Percentiles rank a stretch among this genome's conserved stretches.
Evolutionary conservation across 805 yeast species (phyloP).

Genomic region (Nakazawaea populi): DNA sequence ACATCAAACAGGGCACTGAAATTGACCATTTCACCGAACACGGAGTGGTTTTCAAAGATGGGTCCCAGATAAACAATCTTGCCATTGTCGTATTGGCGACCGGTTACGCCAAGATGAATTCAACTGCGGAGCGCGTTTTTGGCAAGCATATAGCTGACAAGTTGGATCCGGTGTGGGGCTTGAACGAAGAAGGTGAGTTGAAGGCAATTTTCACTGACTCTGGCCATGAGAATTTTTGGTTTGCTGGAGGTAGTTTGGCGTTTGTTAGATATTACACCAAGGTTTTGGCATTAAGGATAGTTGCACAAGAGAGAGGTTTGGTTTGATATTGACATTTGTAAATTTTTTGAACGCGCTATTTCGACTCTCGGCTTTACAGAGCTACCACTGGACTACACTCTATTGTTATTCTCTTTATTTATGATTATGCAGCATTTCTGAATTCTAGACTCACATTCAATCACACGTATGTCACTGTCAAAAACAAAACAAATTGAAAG

Average conservation of each 20-base stretch:
- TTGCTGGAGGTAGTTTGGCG: slow-evolving; percentile 36
- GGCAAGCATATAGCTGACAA: slow-evolving; percentile 30
- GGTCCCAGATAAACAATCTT: slow-evolving; percentile 25
- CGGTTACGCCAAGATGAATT: slow-evolving; percentile 36
- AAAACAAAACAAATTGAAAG: too few relatives aligned
- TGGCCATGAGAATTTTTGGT: slow-evolving; percentile 35
- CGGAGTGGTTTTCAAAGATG: slow-evolving; percentile 35
- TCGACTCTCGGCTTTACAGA: too few relatives aligned
- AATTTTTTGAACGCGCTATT: neutral
- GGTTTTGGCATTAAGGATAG: slow-evolving; percentile 33
- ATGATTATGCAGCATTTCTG: too few relatives aligned
- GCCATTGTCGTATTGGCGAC: slow-evolving; percentile 39
- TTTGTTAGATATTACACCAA: slow-evolving; percentile 32
- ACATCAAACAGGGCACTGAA: slow-evolving; percentile 27
- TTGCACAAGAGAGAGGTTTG: slow-evolving; percentile 21
- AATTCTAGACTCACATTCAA: too few relatives aligned
- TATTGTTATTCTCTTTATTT: too few relatives aligned
- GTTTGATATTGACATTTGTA: neutral
- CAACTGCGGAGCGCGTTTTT: slow-evolving; percentile 31
- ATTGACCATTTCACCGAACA: slow-evolving; percentile 30
- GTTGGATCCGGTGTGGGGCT: slow-evolving; percentile 35
- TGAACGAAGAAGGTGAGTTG: slow-evolving; percentile 38
- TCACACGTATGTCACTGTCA: too few relatives aligned
- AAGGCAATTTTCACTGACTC: slow-evolving; percentile 31
- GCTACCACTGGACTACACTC: too few relatives aligned